phyloP scores from a whole-genome alignment of 495 filamentous ascomycete genomes.

The Tetracladium marchalianum region DNA sequence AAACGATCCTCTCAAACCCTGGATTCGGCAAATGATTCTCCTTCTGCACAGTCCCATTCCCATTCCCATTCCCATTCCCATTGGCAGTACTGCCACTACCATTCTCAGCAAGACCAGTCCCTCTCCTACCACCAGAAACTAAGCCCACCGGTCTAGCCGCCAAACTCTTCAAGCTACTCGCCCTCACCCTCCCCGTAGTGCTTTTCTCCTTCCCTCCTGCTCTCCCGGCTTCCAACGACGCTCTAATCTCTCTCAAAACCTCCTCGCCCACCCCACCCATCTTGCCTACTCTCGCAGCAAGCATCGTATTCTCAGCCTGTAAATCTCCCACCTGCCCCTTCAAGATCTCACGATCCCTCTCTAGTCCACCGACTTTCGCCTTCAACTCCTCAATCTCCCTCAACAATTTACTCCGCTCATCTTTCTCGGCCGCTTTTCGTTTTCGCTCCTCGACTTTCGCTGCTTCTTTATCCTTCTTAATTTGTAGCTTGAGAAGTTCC shows the following conservation, averaged over 20 bases:
- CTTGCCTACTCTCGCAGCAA: slow-evolving; percentile 42
- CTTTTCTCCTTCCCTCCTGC: slow-evolving; percentile 1
- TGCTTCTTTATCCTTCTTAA: slow-evolving; percentile 47
- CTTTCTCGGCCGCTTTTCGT: slow-evolving; percentile 42
- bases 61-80: too few species aligned
- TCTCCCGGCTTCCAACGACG: background rate
- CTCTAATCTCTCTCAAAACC: slow-evolving; percentile 22
- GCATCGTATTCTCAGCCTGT: slow-evolving; percentile 54
- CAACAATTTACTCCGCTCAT: slow-evolving; percentile 36
- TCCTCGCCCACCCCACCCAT: slow-evolving; percentile 24
- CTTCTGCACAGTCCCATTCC: too few species aligned
- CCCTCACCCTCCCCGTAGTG: slow-evolving; percentile 8
- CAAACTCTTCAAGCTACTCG: slow-evolving; percentile 11
- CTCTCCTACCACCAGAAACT: too few species aligned
- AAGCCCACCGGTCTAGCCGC: too few species aligned
- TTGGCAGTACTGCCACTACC: too few species aligned
- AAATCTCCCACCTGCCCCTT: slow-evolving; percentile 50
- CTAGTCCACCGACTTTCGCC: slow-evolving; percentile 44
- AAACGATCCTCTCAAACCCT: too few species aligned
- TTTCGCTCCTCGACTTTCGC: slow-evolving; percentile 50
- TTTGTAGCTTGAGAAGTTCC: slow-evolving; percentile 53
- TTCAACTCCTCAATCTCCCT: slow-evolving; percentile 42
- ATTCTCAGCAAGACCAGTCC: too few species aligned
- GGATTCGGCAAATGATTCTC: too few species aligned
- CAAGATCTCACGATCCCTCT: slow-evolving; percentile 51